phyloP scores from a whole-genome alignment of 2,329 filamentous ascomycete genomes.

The Balansia obtecta region DNA sequence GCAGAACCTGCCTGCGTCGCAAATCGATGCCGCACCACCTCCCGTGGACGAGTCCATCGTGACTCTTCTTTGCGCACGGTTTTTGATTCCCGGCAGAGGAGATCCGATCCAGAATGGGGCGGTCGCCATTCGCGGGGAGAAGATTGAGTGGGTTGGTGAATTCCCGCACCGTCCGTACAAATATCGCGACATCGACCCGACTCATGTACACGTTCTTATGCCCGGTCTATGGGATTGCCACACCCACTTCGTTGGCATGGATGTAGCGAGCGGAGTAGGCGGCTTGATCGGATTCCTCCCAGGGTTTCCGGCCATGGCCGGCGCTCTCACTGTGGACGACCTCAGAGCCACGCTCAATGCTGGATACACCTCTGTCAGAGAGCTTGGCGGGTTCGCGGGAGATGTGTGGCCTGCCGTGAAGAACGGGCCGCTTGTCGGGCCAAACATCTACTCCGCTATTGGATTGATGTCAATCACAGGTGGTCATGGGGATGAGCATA shows the following conservation, averaged over 20 bases:
- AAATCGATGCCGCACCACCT: constrained; percentile 3
- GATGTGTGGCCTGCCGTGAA: constrained; percentile 30
- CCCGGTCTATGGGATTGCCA: constrained; percentile 43
- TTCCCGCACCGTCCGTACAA: constrained; percentile 6
- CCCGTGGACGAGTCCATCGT: constrained; percentile 3
- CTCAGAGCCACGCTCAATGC: constrained; percentile 27
- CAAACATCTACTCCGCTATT: constrained; percentile 35
- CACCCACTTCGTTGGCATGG: constrained; percentile 31
- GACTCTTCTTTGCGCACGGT: constrained; percentile 15
- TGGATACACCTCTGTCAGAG: constrained; percentile 38
- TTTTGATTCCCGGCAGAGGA: constrained; percentile 27
- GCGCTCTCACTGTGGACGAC: constrained; percentile 10
- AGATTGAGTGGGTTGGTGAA: constrained; percentile 26
- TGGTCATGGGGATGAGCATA: constrained; percentile 31
- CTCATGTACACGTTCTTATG: constrained; percentile 31
- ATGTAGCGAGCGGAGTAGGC: constrained; percentile 1
- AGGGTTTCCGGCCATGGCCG: constrained; percentile 6
- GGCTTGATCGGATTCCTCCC: constrained; percentile 4
- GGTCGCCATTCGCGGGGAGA: constrained; percentile 23
- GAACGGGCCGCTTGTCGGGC: constrained; percentile 31
- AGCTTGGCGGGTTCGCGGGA: constrained; percentile 33
- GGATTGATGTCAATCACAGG: constrained; percentile 32
- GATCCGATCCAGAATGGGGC: constrained; percentile 19
- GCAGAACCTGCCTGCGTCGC: constrained; percentile 3
- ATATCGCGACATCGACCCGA: constrained; percentile 14